phyloP scores from a whole-genome alignment of 2,329 filamentous ascomycete species.

The Aspergillus tanneri region DNA sequence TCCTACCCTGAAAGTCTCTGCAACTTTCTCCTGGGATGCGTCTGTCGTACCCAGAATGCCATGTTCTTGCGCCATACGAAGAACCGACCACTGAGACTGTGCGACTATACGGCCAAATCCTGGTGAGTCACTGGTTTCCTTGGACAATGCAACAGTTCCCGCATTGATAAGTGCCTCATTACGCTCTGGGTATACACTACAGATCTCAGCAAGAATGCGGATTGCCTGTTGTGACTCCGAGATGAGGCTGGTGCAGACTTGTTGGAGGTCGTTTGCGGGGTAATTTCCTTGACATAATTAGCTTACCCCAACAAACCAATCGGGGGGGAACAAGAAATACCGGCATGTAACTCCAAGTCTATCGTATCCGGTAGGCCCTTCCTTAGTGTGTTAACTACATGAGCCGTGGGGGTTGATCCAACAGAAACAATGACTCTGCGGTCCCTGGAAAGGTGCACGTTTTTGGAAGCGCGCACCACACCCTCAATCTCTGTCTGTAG shows the following conservation, averaged over 20 bases:
- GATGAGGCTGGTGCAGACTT: slow-evolving; percentile 67
- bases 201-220: slow-evolving; percentile 66
- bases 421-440: slow-evolving; percentile 22
- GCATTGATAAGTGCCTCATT: slow-evolving; percentile 68
- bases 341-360: slow-evolving; percentile 27
- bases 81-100: slow-evolving; percentile 62
- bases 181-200: slow-evolving; percentile 61
- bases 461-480: slow-evolving; percentile 16
- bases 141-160: slow-evolving; percentile 66
- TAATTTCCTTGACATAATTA: slow-evolving; percentile 45
- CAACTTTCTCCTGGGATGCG: slow-evolving; percentile 31
- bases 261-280: slow-evolving; percentile 72
- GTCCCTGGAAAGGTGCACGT: not conserved
- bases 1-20: slow-evolving; percentile 56
- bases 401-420: slow-evolving; percentile 28
- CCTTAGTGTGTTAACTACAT: slow-evolving; percentile 21
- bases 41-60: slow-evolving; percentile 62
- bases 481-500: slow-evolving; percentile 20
- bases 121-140: slow-evolving; percentile 70
- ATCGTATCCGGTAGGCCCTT: slow-evolving; percentile 11
- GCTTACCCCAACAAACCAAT: not conserved
- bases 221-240: slow-evolving; percentile 26
- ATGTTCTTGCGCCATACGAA: slow-evolving; percentile 75
- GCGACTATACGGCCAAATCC: slow-evolving; percentile 67
- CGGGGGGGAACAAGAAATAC: slow-evolving; percentile 2